phyloP scores from a whole-genome alignment of 148 eudicot genomes.

The Cornus controversa region DNA sequence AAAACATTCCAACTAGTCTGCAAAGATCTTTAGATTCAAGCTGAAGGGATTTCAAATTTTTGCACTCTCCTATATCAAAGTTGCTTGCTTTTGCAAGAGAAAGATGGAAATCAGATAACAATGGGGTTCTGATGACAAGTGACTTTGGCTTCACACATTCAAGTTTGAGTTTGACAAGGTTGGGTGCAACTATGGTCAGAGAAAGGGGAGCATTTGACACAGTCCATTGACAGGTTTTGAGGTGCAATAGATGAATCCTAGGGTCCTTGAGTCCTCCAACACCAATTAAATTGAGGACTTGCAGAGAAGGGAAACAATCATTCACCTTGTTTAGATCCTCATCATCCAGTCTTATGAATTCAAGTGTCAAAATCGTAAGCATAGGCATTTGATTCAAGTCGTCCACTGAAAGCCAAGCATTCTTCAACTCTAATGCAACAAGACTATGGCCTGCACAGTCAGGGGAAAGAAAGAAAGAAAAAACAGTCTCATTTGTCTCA shows the following conservation, averaged over 20 bases:
- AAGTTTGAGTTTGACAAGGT: slow-evolving; percentile 49
- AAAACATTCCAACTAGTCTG: slow-evolving; percentile 32
- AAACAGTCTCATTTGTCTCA: neutral
- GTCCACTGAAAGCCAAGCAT: slow-evolving; percentile 69
- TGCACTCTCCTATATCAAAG: slow-evolving; percentile 32
- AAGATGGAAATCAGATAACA: slow-evolving; percentile 48
- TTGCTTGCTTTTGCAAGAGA: slow-evolving; percentile 36
- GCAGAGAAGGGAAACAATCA: slow-evolving; percentile 50
- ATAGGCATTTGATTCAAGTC: slow-evolving; percentile 43
- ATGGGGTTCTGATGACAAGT: slow-evolving; percentile 51
- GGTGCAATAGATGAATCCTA: slow-evolving; percentile 49
- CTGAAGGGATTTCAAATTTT: slow-evolving; percentile 35
- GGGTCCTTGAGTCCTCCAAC: slow-evolving; percentile 70
- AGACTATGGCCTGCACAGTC: slow-evolving; percentile 48
- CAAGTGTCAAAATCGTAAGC: slow-evolving; percentile 60
- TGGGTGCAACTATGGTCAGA: slow-evolving; percentile 51
- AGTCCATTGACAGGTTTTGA: slow-evolving; percentile 50
- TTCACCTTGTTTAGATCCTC: slow-evolving; percentile 54
- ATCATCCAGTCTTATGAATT: slow-evolving; percentile 64
- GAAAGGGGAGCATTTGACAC: slow-evolving; percentile 63
- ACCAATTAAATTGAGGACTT: slow-evolving; percentile 57
- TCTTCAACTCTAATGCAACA: slow-evolving; percentile 45
- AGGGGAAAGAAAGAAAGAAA: neutral
- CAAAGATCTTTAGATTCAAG: slow-evolving; percentile 37
- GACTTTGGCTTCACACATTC: slow-evolving; percentile 46